Evolutionary conservation across 208 protist genomes (phyloP), one percentile per base, ranked within the genome.

Genomic region (Dictyostelium gargantuum): DNA sequence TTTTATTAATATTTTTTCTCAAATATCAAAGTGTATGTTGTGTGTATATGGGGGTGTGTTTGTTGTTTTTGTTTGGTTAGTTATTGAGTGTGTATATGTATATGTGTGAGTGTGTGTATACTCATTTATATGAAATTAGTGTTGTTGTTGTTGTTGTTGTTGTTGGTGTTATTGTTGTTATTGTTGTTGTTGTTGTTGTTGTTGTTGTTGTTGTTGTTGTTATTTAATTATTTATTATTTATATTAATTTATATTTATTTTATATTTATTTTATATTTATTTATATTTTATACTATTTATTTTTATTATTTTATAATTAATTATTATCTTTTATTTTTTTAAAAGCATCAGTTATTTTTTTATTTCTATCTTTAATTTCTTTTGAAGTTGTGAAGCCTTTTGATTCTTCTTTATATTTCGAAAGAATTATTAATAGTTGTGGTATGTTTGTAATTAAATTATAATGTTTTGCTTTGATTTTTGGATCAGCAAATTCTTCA

Each of bases 351-450:
- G 66, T 6, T 23, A 89, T 79, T 17, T 79, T 89, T 13, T 63
- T 79, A 26, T 89, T 89, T 79, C 81, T 75, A 44, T 86, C 81
- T 76, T 86, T 86, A 32, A 56, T 42, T 63, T 86, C 81, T 40
- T 89, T 89, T 29, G 82, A 42, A 42, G 35, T 54, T 13, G 50
- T 63, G 11, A 89, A 89, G 17, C 44, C 35, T 68, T 79, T 89
- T 3, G 82, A 77, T 68, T 89, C 82, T 79, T 89, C 82, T 89
- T 89, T 89, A 40, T 79, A 68, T 70, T 48, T 89, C 6, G 38
- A 42, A 13, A 80, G 42, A 29, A 80, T 13, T 6, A 19, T 23
- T 26, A 58, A 42, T 40, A 89, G 8, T 32, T 79, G 46, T 42
- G 15, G 66, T 19, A 63, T 50, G 35, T 89, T 89, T 26, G 82